Percentiles rank a stretch among this genome's conserved stretches.
phyloP scores from a whole-genome alignment of 192 early-diverging fungal species.

The Dissophora ornata region DNA sequence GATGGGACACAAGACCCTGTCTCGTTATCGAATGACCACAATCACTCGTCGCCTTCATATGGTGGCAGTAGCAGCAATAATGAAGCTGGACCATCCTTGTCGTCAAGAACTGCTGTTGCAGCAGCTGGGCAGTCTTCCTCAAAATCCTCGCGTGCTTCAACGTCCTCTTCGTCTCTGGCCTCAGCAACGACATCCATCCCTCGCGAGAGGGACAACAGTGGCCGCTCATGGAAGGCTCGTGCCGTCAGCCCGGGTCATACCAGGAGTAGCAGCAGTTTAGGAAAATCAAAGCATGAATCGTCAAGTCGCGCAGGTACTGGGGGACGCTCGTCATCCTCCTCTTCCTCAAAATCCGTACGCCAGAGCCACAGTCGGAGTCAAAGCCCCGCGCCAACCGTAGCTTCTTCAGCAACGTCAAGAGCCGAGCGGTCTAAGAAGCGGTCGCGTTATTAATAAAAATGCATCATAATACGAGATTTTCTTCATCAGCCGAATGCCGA shows the following conservation, averaged over 20 bases:
- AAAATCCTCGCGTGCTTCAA: too few relatives aligned
- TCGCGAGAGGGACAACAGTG: too few relatives aligned
- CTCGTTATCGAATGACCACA: background rate
- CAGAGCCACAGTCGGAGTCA: slow-evolving; percentile 20
- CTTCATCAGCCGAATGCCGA: too few relatives aligned
- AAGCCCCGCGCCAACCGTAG: slow-evolving; percentile 11
- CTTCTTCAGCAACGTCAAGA: slow-evolving; percentile 7
- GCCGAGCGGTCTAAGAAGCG: slow-evolving; percentile 31
- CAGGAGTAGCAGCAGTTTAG: too few relatives aligned
- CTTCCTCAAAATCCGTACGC: slow-evolving; percentile 8
- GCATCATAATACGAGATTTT: slow-evolving; percentile 1
- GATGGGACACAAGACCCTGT: slow-evolving; percentile 15
- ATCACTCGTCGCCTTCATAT: background rate
- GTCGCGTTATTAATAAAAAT: slow-evolving; percentile 21
- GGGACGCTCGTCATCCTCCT: background rate
- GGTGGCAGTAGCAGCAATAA: background rate
- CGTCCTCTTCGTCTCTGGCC: too few relatives aligned
- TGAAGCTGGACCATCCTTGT: background rate
- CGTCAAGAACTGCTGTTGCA: too few relatives aligned
- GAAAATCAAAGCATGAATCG: too few relatives aligned
- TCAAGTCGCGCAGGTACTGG: background rate
- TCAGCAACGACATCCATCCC: too few relatives aligned
- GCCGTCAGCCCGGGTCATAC: too few relatives aligned
- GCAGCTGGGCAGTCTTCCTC: too few relatives aligned
- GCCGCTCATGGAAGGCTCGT: too few relatives aligned